Evolutionary conservation across 2,329 filamentous ascomycete genomes (phyloP), one percentile per base, ranked within the genome.

Genomic region (Grosmannia serpens): DNA sequence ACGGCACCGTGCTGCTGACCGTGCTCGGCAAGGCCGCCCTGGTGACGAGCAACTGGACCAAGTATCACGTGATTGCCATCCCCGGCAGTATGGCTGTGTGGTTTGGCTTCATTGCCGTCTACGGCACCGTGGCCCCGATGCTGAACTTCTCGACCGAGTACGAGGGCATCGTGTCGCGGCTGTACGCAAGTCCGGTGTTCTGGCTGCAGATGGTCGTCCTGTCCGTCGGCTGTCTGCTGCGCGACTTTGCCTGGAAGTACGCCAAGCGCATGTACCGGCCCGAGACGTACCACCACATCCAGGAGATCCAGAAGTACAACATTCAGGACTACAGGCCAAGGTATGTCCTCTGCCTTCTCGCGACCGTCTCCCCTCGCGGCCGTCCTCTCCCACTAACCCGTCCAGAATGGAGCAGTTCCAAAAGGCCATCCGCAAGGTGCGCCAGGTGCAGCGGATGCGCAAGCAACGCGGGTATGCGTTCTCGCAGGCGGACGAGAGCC

Each of bases 241-340:
- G 94, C 67, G 94, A 99, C 70, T 89, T 96, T 72, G 85, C 87
- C 3, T 99, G 92, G 91, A 99, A 99, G 78, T 99, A 97, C 66
- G 85, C 84, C 62, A 96, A 96, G 78, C 83, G 94, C 64, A 96
- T 99, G 91, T 99, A 97, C 75, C 87, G 86, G 65, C 94, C 94
- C 26, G 88, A 96, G 74, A 85, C 89, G 50, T 99, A 99, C 69
- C 94, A 99, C 67, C 94, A 99, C 71, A 94, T 99, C 63, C 94
- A 99, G 73, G 94, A 99, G 76, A 99, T 99, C 66, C 94, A 99
- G 73, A 99, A 99, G 75, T 99, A 97, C 76, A 99, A 99, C 67
- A 96, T 99, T 61, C 94, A 99, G 75, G 94, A 99, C 75, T 99
- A 99, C 74, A 81, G 94, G 69, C 94, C 94, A 62, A 86, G 94